Percentiles rank a stretch among this genome's conserved stretches.
These are phyloP conservation scores for Hymenoscyphus infarciens DNA, from an alignment of 2,329 filamentous ascomycete species.

Conservation along the genomic window DNA sequence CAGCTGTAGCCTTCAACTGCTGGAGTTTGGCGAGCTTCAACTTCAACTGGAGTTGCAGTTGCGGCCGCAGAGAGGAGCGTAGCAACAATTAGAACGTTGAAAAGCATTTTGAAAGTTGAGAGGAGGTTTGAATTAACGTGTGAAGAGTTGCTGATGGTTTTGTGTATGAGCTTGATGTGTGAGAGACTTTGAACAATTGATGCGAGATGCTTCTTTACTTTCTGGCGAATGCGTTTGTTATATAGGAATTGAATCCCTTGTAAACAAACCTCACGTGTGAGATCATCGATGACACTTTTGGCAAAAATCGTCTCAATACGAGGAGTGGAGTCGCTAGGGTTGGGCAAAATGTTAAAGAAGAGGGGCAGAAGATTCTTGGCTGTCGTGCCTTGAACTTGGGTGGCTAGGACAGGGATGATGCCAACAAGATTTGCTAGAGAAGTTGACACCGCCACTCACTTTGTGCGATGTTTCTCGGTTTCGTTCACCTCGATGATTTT, in stretches of 20 bases:
- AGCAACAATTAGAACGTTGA: constrained; percentile 7
- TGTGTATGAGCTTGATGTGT: too few species aligned
- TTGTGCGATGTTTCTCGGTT: too few species aligned
- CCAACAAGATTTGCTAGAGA: too few species aligned
- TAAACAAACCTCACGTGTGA: neutral
- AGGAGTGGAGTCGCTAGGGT: neutral
- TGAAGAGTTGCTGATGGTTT: too few species aligned
- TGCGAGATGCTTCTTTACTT: too few species aligned
- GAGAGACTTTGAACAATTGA: too few species aligned
- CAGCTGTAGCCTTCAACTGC: constrained; percentile 13
- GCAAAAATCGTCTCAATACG: constrained; percentile 1
- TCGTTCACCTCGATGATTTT: too few species aligned
- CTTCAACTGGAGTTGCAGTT: constrained; percentile 10
- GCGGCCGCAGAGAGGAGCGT: constrained; percentile 9
- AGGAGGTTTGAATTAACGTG: neutral
- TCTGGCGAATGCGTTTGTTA: neutral
- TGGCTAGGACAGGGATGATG: too few species aligned
- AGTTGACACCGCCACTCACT: too few species aligned
- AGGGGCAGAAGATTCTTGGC: too few species aligned
- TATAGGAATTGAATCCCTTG: neutral
- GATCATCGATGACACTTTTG: neutral
- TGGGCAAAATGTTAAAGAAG: too few species aligned
- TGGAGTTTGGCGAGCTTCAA: constrained; percentile 3
- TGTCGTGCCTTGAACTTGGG: too few species aligned
- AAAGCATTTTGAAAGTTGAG: constrained; percentile 9